Percentiles rank a stretch among this genome's conserved stretches.
Evolutionary conservation across 192 early-diverging fungal species (phyloP).

Genomic region (Rhizophagus clarus): DNA sequence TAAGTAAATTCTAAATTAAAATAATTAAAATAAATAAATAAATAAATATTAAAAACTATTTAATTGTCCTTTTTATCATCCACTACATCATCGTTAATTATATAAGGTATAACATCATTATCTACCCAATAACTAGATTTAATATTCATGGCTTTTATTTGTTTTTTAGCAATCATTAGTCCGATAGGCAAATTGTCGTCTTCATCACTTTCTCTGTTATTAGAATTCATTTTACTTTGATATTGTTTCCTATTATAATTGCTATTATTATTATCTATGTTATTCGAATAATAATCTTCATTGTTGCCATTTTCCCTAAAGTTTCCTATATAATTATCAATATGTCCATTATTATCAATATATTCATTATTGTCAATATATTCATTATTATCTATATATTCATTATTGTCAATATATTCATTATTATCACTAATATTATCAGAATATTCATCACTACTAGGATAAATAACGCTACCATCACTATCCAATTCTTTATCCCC

Average conservation of each 20-base stretch:
- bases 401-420: too few relatives aligned
- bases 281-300: constrained; percentile 8
- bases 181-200: constrained; percentile 23
- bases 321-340: too few relatives aligned
- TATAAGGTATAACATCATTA: background rate
- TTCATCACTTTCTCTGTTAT: background rate
- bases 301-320: background rate
- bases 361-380: too few relatives aligned
- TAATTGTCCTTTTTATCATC: background rate
- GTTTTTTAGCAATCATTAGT: constrained; percentile 24
- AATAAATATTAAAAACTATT: too few relatives aligned
- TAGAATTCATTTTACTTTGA: background rate
- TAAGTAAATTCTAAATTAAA: too few relatives aligned
- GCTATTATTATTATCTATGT: background rate
- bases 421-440: constrained; percentile 3
- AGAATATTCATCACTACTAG: constrained; percentile 17
- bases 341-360: too few relatives aligned
- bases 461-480: constrained; percentile 31
- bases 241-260: background rate
- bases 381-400: background rate
- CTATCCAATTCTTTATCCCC: background rate
- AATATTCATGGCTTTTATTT: constrained; percentile 21
- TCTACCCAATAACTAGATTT: background rate
- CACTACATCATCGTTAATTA: background rate
- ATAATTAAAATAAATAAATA: too few relatives aligned